Evolutionary conservation across 805 yeast species (phyloP).

Genomic region (Teunomyces panamensis): DNA sequence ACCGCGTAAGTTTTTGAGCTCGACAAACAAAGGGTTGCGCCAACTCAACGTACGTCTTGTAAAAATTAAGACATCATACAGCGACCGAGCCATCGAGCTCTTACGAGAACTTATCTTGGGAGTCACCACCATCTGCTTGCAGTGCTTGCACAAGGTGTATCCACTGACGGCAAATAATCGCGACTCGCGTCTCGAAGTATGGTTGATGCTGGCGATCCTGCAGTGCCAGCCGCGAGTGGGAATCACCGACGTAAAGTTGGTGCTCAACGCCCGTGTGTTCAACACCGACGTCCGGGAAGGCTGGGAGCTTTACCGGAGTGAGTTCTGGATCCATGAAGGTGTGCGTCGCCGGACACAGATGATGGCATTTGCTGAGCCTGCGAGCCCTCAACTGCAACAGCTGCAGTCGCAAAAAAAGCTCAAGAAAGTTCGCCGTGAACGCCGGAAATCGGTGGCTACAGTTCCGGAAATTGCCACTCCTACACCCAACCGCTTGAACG

Average conservation of each 20-base stretch:
- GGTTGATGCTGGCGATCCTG: constrained; percentile 40
- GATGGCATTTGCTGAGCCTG: constrained; percentile 24
- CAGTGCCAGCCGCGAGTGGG: constrained; percentile 65
- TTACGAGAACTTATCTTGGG: constrained; percentile 35
- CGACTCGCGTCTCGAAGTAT: constrained; percentile 34
- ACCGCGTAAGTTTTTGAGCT: constrained; percentile 73
- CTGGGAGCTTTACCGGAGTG: constrained; percentile 92
- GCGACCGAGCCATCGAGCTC: constrained; percentile 32
- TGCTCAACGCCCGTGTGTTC: constrained; percentile 78
- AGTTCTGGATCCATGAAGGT: constrained; percentile 88
- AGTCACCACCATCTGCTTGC: constrained; percentile 26
- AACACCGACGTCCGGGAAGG: constrained; percentile 82
- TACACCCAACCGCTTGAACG: constrained; percentile 15
- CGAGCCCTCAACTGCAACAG: constrained; percentile 15
- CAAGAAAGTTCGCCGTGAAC: constrained; percentile 6
- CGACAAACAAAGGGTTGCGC: constrained; percentile 87
- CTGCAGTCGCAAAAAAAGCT: constrained; percentile 28
- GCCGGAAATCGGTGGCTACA: background rate
- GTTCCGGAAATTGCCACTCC: constrained; percentile 2
- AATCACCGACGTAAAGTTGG: constrained; percentile 69
- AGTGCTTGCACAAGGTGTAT: constrained; percentile 31
- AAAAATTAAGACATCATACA: constrained; percentile 45
- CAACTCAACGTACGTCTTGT: constrained; percentile 79
- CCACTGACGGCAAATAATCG: constrained; percentile 31
- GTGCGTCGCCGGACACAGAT: constrained; percentile 49